A percentile compares a stretch with the other conserved stretches of the same genome.
Evolutionary conservation across 768 basidiomycete species (phyloP).

Genomic region (Auricularia sp.): DNA sequence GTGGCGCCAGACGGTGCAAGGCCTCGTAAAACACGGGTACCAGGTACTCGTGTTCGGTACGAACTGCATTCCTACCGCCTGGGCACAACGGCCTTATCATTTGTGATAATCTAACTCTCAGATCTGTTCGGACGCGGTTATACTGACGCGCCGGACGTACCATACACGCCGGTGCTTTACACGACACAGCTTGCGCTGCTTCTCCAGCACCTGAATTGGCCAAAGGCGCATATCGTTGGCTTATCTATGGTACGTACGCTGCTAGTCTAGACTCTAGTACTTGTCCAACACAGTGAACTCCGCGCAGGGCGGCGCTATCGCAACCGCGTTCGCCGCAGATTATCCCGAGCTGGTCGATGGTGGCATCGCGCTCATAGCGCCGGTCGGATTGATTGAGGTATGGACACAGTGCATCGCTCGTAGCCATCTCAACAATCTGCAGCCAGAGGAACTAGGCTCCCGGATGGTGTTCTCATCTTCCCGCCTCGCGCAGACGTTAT

Average conservation of each 20-base stretch:
- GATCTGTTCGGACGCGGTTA: constrained; percentile 80
- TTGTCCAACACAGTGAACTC: background rate
- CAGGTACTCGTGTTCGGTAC: constrained; percentile 69
- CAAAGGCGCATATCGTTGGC: constrained; percentile 52
- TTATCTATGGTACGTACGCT: constrained; percentile 56
- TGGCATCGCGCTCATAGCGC: constrained; percentile 57
- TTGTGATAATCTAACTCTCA: constrained; percentile 15
- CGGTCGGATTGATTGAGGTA: constrained; percentile 51
- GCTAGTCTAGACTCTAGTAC: background rate
- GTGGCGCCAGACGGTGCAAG: constrained; percentile 66
- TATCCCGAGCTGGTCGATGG: constrained; percentile 64
- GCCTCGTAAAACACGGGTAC: constrained; percentile 53
- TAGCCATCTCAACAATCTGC: background rate
- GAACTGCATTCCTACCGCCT: constrained; percentile 8
- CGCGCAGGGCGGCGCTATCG: constrained; percentile 59
- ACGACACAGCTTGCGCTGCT: constrained; percentile 74
- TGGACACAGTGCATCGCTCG: background rate
- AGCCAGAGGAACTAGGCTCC: background rate
- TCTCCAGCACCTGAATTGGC: constrained; percentile 70
- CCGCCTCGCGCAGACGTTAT: background rate
- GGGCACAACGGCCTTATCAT: background rate
- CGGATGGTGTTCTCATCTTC: background rate
- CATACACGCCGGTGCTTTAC: constrained; percentile 55
- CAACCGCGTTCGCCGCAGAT: constrained; percentile 56
- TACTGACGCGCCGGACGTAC: constrained; percentile 65